Conservation (phyloP, 139 green algal genomes). For the Micromonas commoda region DNA sequence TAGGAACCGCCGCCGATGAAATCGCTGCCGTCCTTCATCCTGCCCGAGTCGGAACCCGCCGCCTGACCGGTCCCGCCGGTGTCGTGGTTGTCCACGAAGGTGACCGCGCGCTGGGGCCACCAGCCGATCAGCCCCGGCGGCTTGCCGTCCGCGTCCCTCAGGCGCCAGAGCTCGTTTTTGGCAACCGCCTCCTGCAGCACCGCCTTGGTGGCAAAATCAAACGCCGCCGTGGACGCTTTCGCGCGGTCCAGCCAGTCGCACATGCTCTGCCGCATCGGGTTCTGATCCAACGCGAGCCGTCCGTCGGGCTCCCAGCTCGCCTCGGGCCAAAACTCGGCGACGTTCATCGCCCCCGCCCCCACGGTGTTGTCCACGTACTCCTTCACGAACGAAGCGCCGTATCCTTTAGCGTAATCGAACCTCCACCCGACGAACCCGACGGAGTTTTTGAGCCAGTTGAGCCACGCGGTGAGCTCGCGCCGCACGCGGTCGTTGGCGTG, state of each 20-base stretch:
- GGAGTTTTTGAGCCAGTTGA: constrained; percentile 55
- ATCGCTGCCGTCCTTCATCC: not conserved
- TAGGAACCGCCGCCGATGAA: not conserved
- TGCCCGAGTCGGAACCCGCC: not conserved
- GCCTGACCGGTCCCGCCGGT: constrained; percentile 28
- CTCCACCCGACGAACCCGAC: constrained; percentile 58
- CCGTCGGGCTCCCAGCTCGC: not conserved
- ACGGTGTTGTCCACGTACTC: not conserved
- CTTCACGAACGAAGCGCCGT: constrained; percentile 21
- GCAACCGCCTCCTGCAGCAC: constrained; percentile 37
- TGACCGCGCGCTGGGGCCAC: constrained; percentile 33
- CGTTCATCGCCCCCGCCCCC: not conserved
- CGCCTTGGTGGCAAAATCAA: constrained; percentile 56
- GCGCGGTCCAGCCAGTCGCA: not conserved
- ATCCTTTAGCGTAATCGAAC: constrained; percentile 65
- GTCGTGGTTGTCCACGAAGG: constrained; percentile 46
- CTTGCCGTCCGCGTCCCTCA: constrained; percentile 31
- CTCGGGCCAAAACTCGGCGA: not conserved
- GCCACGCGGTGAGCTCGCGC: constrained; percentile 63
- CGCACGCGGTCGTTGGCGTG: constrained; percentile 70
- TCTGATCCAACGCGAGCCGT: not conserved
- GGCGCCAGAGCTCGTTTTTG: constrained; percentile 24
- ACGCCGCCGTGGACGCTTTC: constrained; percentile 2
- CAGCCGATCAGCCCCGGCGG: constrained; percentile 36
- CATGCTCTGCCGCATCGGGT: not conserved